These are phyloP conservation scores for Pistacia vera DNA, from an alignment of 345 rosid species.

Conservation along the genomic window DNA sequence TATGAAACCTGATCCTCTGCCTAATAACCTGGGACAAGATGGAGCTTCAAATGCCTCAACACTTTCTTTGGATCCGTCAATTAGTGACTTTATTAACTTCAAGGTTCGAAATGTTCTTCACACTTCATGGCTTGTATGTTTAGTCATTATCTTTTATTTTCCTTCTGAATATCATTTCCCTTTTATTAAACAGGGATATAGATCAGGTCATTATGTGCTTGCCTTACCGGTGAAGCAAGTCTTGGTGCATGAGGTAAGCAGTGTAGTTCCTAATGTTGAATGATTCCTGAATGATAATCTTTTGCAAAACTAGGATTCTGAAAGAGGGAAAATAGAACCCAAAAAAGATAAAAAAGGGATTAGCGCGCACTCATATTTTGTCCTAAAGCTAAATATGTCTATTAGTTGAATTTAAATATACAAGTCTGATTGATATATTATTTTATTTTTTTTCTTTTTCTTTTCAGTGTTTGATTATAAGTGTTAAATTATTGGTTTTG, in stretches of 20 bases:
- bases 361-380: too few species aligned
- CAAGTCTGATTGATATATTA: too few species aligned
- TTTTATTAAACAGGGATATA: constrained; percentile 60
- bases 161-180: constrained; percentile 20
- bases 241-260: constrained; percentile 81
- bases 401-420: too few species aligned
- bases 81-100: constrained; percentile 65
- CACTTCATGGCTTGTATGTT: constrained; percentile 1
- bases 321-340: not conserved
- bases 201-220: constrained; percentile 57
- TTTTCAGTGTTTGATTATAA: too few species aligned
- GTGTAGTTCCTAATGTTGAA: not conserved
- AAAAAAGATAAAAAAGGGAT: not conserved
- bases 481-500: too few species aligned
- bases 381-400: too few species aligned
- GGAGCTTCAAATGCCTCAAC: constrained; percentile 48
- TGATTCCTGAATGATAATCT: not conserved
- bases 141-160: not conserved
- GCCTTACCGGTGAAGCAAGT: constrained; percentile 80
- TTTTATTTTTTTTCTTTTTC: too few species aligned
- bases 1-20: constrained; percentile 45
- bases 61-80: constrained; percentile 76
- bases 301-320: not conserved
- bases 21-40: constrained; percentile 44
- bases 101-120: constrained; percentile 49